A percentile compares a stretch with the other conserved stretches of the same genome.
These are phyloP conservation scores for Polychaeton citri DNA, from an alignment of 2,329 filamentous ascomycete genomes.

Conservation along the genomic window DNA sequence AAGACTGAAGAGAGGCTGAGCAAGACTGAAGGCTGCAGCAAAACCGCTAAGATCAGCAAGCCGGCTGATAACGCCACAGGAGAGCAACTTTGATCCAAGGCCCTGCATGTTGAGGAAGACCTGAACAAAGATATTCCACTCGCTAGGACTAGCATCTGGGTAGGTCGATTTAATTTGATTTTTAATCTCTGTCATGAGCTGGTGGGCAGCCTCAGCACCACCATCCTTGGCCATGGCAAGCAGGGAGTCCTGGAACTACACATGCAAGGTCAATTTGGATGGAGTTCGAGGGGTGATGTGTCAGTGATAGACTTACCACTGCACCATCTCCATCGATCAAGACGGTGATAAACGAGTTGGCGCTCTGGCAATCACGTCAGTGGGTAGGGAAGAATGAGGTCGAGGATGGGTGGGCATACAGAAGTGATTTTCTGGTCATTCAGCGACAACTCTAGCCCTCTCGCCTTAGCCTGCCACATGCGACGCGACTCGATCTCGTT, in stretches of 20 bases:
- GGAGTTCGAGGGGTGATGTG: not conserved
- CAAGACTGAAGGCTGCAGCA: conserved; percentile 29
- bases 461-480: conserved; percentile 20
- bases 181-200: conserved; percentile 27
- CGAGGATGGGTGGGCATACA: no score
- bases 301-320: conserved; percentile 21
- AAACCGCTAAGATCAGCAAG: conserved; percentile 29
- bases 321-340: conserved; percentile 38
- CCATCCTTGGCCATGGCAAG: conserved; percentile 29
- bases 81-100: conserved; percentile 28
- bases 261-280: no score
- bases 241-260: conserved; percentile 32
- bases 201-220: conserved; percentile 33
- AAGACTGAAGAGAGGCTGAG: conserved; percentile 33
- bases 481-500: conserved; percentile 24
- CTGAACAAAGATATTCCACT: conserved; percentile 33
- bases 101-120: conserved; percentile 35
- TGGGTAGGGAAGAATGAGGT: no score
- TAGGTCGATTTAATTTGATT: conserved; percentile 28
- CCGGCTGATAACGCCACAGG: conserved; percentile 26
- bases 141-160: conserved; percentile 22
- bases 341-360: conserved; percentile 31
- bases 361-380: no score
- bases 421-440: no score
- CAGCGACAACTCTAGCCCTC: conserved; percentile 9